Percentiles rank a stretch among this genome's conserved stretches.
Evolutionary conservation across 208 protist species (phyloP).

Genomic region (Spongospora subterranea): DNA sequence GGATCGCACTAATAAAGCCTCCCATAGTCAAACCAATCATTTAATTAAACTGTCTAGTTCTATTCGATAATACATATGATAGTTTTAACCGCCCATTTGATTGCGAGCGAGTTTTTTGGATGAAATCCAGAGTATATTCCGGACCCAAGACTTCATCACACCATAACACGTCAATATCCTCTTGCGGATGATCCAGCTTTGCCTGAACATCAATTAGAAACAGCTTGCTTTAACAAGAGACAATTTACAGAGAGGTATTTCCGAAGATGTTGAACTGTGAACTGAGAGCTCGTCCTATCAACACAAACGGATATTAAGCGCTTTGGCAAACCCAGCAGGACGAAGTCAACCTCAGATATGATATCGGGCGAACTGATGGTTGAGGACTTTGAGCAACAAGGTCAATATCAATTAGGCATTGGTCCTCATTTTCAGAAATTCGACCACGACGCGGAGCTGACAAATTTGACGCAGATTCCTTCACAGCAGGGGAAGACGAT

Average conservation of each 20-base stretch:
- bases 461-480: no score
- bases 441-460: no score
- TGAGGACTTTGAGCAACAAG: no score
- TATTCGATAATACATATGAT: neutral
- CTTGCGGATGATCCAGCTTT: neutral
- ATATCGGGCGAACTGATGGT: no score
- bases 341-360: no score
- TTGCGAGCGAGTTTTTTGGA: slow-evolving; percentile 29
- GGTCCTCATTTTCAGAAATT: no score
- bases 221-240: no score
- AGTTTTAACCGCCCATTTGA: neutral
- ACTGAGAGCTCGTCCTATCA: slow-evolving; percentile 24
- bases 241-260: slow-evolving; percentile 44
- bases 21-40: no score
- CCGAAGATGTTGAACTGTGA: neutral
- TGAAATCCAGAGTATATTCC: slow-evolving; percentile 29
- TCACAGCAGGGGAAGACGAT: no score
- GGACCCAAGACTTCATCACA: neutral
- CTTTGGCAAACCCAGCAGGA: no score
- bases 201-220: neutral
- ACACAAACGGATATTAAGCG: no score
- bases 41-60: neutral
- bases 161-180: slow-evolving; percentile 17
- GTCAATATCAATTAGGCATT: no score
- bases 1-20: neutral